A percentile compares a stretch with the other conserved stretches of the same genome.
phyloP scores from a whole-genome alignment of 1,284 basidiomycete species.

The Fomitopsis palustris region DNA sequence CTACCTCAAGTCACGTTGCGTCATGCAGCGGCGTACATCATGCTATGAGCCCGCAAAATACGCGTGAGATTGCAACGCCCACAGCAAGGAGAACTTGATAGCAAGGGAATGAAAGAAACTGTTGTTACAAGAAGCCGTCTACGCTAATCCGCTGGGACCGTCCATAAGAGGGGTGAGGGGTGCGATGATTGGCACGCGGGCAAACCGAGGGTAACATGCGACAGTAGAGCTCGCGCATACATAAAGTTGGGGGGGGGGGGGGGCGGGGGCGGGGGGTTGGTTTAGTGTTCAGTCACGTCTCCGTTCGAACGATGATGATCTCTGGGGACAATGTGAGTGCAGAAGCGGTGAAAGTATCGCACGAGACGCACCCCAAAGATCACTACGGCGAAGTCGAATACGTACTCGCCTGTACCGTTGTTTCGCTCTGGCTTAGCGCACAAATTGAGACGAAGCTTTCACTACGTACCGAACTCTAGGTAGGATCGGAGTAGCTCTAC shows the following conservation, averaged over 20 bases:
- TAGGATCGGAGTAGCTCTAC: slow-evolving; percentile 70
- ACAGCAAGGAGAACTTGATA: background rate
- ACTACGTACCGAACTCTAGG: slow-evolving; percentile 66
- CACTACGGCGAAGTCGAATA: slow-evolving; percentile 80
- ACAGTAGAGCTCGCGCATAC: background rate
- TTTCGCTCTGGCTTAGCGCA: background rate
- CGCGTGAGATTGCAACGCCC: too few species aligned
- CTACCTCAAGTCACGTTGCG: too few species aligned
- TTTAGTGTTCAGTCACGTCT: slow-evolving; percentile 26
- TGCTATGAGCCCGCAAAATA: too few species aligned
- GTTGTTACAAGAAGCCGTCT: slow-evolving; percentile 17
- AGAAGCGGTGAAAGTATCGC: slow-evolving; percentile 1
- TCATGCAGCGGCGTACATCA: too few species aligned
- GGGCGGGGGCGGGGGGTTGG: background rate
- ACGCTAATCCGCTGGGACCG: background rate
- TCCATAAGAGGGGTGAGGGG: background rate
- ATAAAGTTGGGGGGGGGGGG: background rate
- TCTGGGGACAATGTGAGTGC: slow-evolving; percentile 35
- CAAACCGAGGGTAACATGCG: background rate
- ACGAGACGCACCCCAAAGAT: slow-evolving; percentile 62
- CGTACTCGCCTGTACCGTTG: slow-evolving; percentile 63
- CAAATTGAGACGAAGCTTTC: too few species aligned
- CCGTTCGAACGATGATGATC: slow-evolving; percentile 72
- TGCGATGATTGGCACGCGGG: slow-evolving; percentile 1
- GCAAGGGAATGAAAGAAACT: slow-evolving; percentile 3